Evolutionary conservation across 2,329 filamentous ascomycete genomes (phyloP), one percentile per base, ranked within the genome.

Genomic region (Alternaria brassicicola): DNA sequence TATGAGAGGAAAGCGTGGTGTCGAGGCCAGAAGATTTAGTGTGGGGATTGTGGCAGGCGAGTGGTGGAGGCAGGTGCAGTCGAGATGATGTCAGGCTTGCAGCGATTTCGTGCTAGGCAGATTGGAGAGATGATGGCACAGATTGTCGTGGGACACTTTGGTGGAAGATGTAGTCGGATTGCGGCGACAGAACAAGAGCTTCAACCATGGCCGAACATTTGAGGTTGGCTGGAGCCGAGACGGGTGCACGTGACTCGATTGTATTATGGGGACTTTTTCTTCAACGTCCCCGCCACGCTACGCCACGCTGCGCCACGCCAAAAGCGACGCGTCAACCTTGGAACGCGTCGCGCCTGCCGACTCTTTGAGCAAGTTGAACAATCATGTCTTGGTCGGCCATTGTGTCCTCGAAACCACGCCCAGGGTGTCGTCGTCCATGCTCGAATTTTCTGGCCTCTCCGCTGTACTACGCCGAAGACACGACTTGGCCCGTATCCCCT

Each of bases 11-110:
- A 58, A 64, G 56, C 35, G 63, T 67, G 63, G 53, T 63, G 58
- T 67, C 67, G 65, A 70, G 61, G 64, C 66, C 59, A 61, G 52
- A 63, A 63, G 64, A 66, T 69, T 63, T 60, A 59, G 62, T 60
- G 62, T 61, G 63, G 66, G 62, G 64, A 62, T 62, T 64, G 64
- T 65, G 62, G 67, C 65, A 62, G 67, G 45, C 60, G 56, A 63
- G 55, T 57, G 63, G 54, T 57, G 49, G 57, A 61, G 63, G 68
- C 66, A 68, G 67, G 63, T 66, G 62, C 66, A 60, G 64, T 61
- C 42, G 57, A 59, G 57, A 50, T 42, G 66, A 62, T 60, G 62
- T 65, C 58, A 58, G 61, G 64, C 62, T 56, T 59, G 64, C 60
- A 67, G 69, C 63, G 57, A 59, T 59, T 58, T 46, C 49, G 57